Base-by-base conservation (phyloP, 1,139 yeast species). In the Suhomyces taliae region DNA sequence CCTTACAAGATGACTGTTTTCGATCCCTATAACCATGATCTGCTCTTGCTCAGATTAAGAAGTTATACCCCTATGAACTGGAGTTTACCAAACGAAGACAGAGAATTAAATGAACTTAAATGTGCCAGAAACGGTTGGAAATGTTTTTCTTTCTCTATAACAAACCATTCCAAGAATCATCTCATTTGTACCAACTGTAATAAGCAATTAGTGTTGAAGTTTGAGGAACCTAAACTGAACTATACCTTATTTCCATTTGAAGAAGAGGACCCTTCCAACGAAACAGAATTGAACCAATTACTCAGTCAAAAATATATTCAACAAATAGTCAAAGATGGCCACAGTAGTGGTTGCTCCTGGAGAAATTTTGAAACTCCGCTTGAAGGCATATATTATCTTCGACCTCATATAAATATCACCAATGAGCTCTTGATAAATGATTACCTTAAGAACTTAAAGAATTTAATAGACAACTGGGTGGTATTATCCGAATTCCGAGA, bases 61-160 rank as follows among this genome's bases (percentile, higher is more conserved):
- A 60, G 74, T 2, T 74, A 55, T 53, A 64, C 63, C 8, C 62
- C 69, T 1, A 53, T 73, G 45, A 72, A 70, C 55, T 74, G 78
- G 78, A 50, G 45, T 34, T 46, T 69, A 1, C 76, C 76, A 0
- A 45, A 34, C 9, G 39, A 51, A 8, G 24, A 43, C 29, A 51
- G 41, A 11, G 47, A 32, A 2, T 50, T 74, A 32, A 66, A 57
- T 39, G 78, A 72, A 52, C 60, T 74, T 27, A 62, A 57, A 38
- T 73, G 78, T 58, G 72, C 76, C 8, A 53, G 69, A 42, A 66
- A 70, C 45, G 79, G 79, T 4, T 74, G 79, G 79, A 61, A 61
- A 50, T 72, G 77, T 50, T 58, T 65, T 3, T 61, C 72, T 4
- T 58, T 67, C 24, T 57, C 69, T 1, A 40, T 56, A 2, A 57